Base-by-base conservation (phyloP, 2,329 filamentous ascomycete species). In the Colletotrichum gigasporum region DNA sequence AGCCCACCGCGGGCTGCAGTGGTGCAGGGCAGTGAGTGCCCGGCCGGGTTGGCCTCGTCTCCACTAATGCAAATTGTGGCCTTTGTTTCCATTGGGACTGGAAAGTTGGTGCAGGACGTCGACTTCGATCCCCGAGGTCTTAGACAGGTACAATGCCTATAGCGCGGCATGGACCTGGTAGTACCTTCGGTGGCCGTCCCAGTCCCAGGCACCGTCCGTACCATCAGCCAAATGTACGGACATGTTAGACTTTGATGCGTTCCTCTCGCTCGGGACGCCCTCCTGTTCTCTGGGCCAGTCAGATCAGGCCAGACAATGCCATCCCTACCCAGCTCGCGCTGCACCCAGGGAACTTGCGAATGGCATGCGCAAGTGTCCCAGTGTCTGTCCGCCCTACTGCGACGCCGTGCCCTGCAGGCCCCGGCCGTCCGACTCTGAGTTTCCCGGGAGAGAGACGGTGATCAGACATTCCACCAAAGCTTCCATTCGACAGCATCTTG, bases 241-340 rank as follows among this genome's bases (percentile, higher is more conserved):
- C 32, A 41, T 26, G 22, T 62, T 57, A 32, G 56, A 51, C 41
- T 45, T 45, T 37, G 30, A 34, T 28, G 61, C 11, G 55, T 61
- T 64, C 61, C 61, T 53, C 32, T 53, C 41, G n/a, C 32, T 61
- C 56, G 61, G 61, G 55, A 64, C 59, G 55, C 47, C 45, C 45
- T 22, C n/a, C 26, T 51, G 12, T 18, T 28, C 24, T 41, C 18
- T 54, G 24, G 26, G 37, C 41, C 41, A 45, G 56, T 54, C 47
- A 53, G 20, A 48, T 60, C 41, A 60, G 55, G 47, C 48, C 47
- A 28, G 61, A 61, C 47, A 39, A 41, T 32, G n/a, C 42, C 14
- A 7, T n/a, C 37, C 59, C 22, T 42, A 24, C 35, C 48, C 34
- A 32, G 45, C 59, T 35, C n/a, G 42, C 56, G 34, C 12, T 24